Evolutionary conservation across 2,329 filamentous ascomycete species (phyloP).

Genomic region (Penicillium sp.): DNA sequence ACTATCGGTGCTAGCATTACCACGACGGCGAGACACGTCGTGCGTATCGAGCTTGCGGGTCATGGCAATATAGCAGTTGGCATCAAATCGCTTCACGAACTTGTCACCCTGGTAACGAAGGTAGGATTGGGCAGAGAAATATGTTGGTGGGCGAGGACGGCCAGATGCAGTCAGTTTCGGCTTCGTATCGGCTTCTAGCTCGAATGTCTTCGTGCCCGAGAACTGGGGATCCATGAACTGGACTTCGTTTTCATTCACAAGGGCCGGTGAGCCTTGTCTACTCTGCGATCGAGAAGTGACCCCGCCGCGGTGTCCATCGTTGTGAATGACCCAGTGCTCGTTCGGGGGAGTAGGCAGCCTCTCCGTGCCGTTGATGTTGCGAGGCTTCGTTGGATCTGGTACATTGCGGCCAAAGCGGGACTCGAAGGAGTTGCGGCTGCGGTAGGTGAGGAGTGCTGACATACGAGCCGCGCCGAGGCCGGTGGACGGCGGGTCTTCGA

Average conservation of each 20-base stretch:
- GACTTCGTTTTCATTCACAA: slow-evolving; percentile 26
- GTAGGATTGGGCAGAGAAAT: slow-evolving; percentile 97
- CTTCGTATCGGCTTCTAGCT: slow-evolving; percentile 32
- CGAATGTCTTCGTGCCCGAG: slow-evolving; percentile 58
- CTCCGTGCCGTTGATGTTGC: slow-evolving; percentile 71
- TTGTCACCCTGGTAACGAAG: slow-evolving; percentile 94
- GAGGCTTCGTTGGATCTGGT: slow-evolving; percentile 75
- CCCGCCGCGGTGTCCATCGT: slow-evolving; percentile 70
- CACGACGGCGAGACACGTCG: slow-evolving; percentile 78
- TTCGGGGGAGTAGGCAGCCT: slow-evolving; percentile 60
- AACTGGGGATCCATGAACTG: slow-evolving; percentile 64
- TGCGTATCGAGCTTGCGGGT: slow-evolving; percentile 97
- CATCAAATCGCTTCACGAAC: slow-evolving; percentile 95
- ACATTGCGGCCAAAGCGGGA: slow-evolving; percentile 90
- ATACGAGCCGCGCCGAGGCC: slow-evolving; percentile 93
- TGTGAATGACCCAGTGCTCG: slow-evolving; percentile 76
- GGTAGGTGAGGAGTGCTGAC: slow-evolving; percentile 92
- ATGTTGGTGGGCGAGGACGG: slow-evolving; percentile 61
- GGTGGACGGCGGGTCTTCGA: slow-evolving; percentile 77
- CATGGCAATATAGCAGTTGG: slow-evolving; percentile 98
- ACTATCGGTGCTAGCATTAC: slow-evolving; percentile 38
- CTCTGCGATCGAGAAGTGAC: slow-evolving; percentile 50
- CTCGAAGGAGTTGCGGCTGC: slow-evolving; percentile 95
- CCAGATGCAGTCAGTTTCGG: slow-evolving; percentile 22
- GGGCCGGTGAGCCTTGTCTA: slow-evolving; percentile 29